phyloP scores from a whole-genome alignment of 108 stramenopile species.

The Skeletonema potamos region DNA sequence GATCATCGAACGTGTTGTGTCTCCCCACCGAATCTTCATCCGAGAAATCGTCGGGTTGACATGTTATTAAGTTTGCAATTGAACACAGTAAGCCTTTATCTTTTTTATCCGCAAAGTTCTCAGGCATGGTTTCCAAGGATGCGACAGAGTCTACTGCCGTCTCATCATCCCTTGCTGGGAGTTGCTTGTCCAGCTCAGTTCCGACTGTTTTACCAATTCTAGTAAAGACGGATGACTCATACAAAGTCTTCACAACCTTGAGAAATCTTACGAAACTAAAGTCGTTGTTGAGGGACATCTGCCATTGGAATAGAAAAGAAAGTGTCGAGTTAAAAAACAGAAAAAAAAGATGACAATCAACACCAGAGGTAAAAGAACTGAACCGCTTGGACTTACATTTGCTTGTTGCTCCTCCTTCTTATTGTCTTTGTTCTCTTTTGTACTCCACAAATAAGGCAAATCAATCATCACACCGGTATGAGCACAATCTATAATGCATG shows the following conservation, averaged over 20 bases:
- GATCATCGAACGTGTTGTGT: slow-evolving; percentile 30
- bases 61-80: slow-evolving; percentile 33
- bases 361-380: not conserved
- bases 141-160: slow-evolving; percentile 22
- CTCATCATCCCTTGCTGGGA: slow-evolving; percentile 30
- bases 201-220: slow-evolving; percentile 37
- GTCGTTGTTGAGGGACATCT: slow-evolving; percentile 75
- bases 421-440: slow-evolving; percentile 56
- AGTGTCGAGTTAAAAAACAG: not conserved
- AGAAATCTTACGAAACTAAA: slow-evolving; percentile 87
- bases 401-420: slow-evolving; percentile 35
- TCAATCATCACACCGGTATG: slow-evolving; percentile 83
- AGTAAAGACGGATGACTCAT: slow-evolving; percentile 81
- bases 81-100: not conserved
- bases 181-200: slow-evolving; percentile 34
- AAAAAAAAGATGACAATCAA: not conserved
- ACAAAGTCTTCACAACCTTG: slow-evolving; percentile 85
- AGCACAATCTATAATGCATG: slow-evolving; percentile 80
- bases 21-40: slow-evolving; percentile 27
- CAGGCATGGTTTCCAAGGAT: slow-evolving; percentile 40
- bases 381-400: slow-evolving; percentile 33
- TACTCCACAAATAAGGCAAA: slow-evolving; percentile 81
- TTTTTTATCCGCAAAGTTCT: slow-evolving; percentile 5
- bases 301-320: not conserved
- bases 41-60: slow-evolving; percentile 28